Conservation (phyloP, 371 early-diverging fungal genomes). For the Coemansia sp. region DNA sequence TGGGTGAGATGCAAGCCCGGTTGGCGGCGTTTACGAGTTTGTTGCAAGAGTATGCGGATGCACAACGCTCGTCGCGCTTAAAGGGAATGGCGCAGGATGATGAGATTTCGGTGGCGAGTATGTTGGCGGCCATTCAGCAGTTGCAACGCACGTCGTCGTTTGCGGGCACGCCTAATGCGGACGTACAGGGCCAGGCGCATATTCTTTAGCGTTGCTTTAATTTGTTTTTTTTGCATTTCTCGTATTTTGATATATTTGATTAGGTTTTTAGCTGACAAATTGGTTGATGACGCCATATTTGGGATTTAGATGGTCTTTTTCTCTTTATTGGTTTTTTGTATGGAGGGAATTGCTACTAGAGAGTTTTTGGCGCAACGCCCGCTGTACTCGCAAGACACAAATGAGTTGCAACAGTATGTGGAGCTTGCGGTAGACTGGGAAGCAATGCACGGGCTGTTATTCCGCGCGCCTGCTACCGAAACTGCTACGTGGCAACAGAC, state of each 20-base stretch:
- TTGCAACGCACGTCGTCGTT: slow-evolving; percentile 47
- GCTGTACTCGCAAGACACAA: slow-evolving; percentile 16
- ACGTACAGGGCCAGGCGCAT: background rate
- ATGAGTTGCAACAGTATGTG: slow-evolving; percentile 16
- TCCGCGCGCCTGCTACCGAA: slow-evolving; percentile 21
- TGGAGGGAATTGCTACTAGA: slow-evolving; percentile 8
- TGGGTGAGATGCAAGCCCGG: slow-evolving; percentile 38
- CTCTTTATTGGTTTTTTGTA: background rate
- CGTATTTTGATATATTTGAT: background rate
- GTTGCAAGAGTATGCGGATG: slow-evolving; percentile 42
- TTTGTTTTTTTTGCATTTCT: background rate
- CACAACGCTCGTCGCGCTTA: slow-evolving; percentile 8
- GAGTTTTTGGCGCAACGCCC: slow-evolving; percentile 33
- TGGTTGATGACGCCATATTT: background rate
- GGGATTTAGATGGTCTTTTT: background rate
- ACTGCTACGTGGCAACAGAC: slow-evolving; percentile 21
- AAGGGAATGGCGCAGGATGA: slow-evolving; percentile 10
- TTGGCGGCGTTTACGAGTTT: slow-evolving; percentile 37
- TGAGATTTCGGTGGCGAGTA: slow-evolving; percentile 36
- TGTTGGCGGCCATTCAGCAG: slow-evolving; percentile 51
- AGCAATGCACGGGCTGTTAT: slow-evolving; percentile 34
- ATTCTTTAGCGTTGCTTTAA: background rate
- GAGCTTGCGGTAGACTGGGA: slow-evolving; percentile 40
- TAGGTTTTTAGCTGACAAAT: background rate
- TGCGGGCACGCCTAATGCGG: background rate